Percentiles rank a stretch among this genome's conserved stretches.
Evolutionary conservation across 1,284 basidiomycete genomes (phyloP).

Genomic region (Ustilago sp.): DNA sequence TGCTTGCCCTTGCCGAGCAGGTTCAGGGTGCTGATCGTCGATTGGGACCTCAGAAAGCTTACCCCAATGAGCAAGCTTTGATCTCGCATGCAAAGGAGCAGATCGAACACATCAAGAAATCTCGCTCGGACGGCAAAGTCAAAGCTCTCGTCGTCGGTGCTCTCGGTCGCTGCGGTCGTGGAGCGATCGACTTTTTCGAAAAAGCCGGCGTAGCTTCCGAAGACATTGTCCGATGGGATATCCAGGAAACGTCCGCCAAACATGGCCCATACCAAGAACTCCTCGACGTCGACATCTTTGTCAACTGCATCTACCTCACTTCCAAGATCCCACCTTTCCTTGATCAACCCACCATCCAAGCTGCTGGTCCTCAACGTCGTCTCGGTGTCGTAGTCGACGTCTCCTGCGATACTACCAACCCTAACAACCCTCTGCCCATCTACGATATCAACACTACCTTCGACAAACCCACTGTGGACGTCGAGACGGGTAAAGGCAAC

Average conservation of each 20-base stretch:
- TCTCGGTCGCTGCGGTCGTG: constrained; percentile 93
- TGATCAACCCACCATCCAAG: constrained; percentile 79
- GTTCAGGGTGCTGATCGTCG: constrained; percentile 40
- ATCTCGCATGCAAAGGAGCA: constrained; percentile 72
- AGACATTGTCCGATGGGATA: constrained; percentile 97
- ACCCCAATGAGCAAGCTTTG: constrained; percentile 73
- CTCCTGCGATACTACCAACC: constrained; percentile 99
- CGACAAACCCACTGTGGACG: constrained; percentile 89
- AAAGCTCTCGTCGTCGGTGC: constrained; percentile 96
- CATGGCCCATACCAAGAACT: constrained; percentile 97
- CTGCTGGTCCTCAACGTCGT: constrained; percentile 78
- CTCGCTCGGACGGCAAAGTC: constrained; percentile 75
- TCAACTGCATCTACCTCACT: constrained; percentile 99
- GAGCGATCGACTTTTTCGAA: constrained; percentile 92
- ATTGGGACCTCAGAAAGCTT: constrained; percentile 81
- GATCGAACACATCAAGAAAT: constrained; percentile 74
- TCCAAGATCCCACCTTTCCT: constrained; percentile 90
- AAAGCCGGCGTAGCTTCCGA: constrained; percentile 84
- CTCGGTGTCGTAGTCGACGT: constrained; percentile 94
- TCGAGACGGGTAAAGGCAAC: constrained; percentile 69
- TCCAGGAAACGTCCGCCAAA: constrained; percentile 90
- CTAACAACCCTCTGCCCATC: constrained; percentile 96
- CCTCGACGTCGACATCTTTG: constrained; percentile 95
- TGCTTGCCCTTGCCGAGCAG: constrained; percentile 79
- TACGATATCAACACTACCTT: constrained; percentile 97